Percentiles rank a stretch among this genome's conserved stretches.
Conservation (phyloP, 1,284 basidiomycete genomes). For the Cutaneotrichosporon spelunceum region DNA sequence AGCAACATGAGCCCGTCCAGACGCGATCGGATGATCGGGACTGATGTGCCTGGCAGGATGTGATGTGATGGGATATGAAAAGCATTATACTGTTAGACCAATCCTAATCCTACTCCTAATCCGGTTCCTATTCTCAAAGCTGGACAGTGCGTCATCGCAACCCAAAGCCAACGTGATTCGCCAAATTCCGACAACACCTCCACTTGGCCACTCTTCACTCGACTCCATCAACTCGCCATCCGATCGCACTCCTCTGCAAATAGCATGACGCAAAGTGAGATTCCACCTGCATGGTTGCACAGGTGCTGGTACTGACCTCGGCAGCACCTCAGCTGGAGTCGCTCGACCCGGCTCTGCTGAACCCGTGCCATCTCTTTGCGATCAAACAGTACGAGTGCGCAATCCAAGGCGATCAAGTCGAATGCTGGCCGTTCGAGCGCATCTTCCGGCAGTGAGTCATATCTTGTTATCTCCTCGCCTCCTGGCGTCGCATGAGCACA, state of each 20-base stretch:
- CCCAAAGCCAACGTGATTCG: not conserved
- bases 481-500: not conserved
- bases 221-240: not conserved
- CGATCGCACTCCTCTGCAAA: not conserved
- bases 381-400: constrained; percentile 22
- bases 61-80: no score
- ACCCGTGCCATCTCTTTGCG: constrained; percentile 17
- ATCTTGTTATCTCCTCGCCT: not conserved
- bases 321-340: not conserved
- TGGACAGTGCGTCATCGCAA: not conserved
- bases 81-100: no score
- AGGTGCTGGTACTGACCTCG: not conserved
- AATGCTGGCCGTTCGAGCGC: constrained; percentile 24
- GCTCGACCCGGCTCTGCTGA: not conserved
- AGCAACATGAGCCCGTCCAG: not conserved
- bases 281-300: not conserved
- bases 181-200: not conserved
- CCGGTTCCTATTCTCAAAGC: no score
- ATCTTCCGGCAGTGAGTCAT: constrained; percentile 24
- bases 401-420: constrained; percentile 1
- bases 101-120: no score
- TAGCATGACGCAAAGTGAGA: not conserved
- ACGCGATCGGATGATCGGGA: not conserved
- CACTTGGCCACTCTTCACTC: not conserved
- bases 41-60: no score